Conservation (phyloP, 2,329 filamentous ascomycete species). For the Talaromyces sp. region DNA sequence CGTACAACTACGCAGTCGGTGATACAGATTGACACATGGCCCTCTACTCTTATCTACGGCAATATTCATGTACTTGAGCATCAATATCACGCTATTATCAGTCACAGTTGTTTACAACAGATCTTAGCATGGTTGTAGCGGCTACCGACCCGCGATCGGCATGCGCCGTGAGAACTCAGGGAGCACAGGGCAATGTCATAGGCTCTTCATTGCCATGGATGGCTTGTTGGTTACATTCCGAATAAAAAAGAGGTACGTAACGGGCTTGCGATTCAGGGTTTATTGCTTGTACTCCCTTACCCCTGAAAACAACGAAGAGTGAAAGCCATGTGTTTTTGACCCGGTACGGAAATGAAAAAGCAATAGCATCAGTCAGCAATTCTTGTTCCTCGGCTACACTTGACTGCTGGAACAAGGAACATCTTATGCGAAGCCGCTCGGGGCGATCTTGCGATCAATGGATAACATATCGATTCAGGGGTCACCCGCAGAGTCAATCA, state of each 20-base stretch:
- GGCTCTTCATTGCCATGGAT: neutral
- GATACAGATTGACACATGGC: neutral
- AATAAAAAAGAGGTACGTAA: slow-evolving; percentile 1
- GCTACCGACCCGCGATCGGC: neutral
- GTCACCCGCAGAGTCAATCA: neutral
- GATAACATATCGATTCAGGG: neutral
- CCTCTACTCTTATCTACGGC: neutral
- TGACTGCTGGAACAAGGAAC: neutral
- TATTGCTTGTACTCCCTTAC: neutral
- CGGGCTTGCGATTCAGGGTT: neutral
- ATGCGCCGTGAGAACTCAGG: neutral
- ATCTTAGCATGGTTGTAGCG: neutral
- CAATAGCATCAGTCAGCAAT: neutral
- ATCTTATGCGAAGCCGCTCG: neutral
- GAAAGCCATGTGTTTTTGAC: neutral
- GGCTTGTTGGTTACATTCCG: neutral
- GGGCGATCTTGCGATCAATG: neutral
- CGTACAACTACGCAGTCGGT: neutral
- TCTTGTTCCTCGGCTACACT: neutral
- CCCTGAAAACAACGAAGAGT: neutral
- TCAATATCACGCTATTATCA: neutral
- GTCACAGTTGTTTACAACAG: neutral
- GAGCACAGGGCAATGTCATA: neutral
- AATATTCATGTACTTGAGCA: neutral
- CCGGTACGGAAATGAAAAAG: neutral